Evolutionary conservation across 768 basidiomycete species (phyloP).

Genomic region (Kondoa malvinella): DNA sequence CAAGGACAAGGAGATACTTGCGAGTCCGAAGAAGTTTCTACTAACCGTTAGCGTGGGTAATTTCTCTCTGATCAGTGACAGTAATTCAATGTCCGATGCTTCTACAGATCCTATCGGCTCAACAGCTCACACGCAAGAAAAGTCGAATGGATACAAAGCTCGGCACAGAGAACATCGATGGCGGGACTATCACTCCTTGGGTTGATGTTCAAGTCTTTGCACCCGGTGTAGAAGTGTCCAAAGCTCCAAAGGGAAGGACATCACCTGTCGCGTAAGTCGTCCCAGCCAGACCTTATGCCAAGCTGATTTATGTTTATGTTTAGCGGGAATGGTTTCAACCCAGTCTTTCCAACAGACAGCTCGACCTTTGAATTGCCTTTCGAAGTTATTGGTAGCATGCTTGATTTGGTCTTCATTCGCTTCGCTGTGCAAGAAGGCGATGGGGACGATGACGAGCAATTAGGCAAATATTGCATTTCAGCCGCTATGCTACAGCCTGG

Average conservation of each 20-base stretch:
- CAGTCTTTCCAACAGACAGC: slow-evolving; percentile 48
- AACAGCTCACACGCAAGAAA: slow-evolving; percentile 60
- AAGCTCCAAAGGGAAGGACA: slow-evolving; percentile 16
- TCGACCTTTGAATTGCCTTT: slow-evolving; percentile 53
- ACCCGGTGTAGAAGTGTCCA: slow-evolving; percentile 9
- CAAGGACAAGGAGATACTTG: slow-evolving; percentile 44
- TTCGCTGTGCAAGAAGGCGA: slow-evolving; percentile 52
- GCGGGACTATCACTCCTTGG: slow-evolving; percentile 49
- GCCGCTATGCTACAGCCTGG: slow-evolving; percentile 57
- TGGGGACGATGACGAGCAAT: slow-evolving; percentile 44
- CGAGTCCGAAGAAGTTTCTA: slow-evolving; percentile 42
- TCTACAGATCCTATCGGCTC: slow-evolving; percentile 58
- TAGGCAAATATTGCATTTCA: slow-evolving; percentile 58
- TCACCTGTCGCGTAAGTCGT: slow-evolving; percentile 16
- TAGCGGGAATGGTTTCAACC: slow-evolving; percentile 70
- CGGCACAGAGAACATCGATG: slow-evolving; percentile 41
- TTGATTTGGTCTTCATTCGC: slow-evolving; percentile 64
- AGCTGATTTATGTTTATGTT: not conserved
- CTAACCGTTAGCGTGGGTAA: slow-evolving; percentile 48
- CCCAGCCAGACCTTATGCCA: not conserved
- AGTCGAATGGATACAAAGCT: slow-evolving; percentile 33
- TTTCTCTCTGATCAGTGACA: slow-evolving; percentile 1
- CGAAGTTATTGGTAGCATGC: slow-evolving; percentile 53
- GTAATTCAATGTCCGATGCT: too few species aligned
- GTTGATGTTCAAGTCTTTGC: slow-evolving; percentile 60